These are phyloP conservation scores for Corylus heterophylla DNA, from an alignment of 306 rosid species.

Conservation along the genomic window DNA sequence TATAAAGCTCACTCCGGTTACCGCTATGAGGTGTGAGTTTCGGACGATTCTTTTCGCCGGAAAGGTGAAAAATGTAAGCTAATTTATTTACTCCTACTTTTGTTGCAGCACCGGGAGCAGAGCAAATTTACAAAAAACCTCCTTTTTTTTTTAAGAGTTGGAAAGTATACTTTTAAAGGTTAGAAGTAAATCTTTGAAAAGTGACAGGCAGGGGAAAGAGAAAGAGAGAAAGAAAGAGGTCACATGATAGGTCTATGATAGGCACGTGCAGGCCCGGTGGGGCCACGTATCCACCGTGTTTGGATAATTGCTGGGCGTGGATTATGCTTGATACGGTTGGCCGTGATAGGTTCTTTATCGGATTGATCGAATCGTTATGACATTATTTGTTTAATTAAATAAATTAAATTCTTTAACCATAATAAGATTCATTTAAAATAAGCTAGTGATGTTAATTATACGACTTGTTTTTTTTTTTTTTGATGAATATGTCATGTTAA, in stretches of 20 bases:
- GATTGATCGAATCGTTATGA: too few species aligned
- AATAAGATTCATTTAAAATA: too few species aligned
- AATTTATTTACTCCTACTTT: not conserved
- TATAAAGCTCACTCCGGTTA: not conserved
- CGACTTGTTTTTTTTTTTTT: too few species aligned
- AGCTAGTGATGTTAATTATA: too few species aligned
- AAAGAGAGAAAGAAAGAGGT: constrained; percentile 31
- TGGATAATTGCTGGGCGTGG: too few species aligned
- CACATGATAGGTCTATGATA: constrained; percentile 48
- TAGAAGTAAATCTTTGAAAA: constrained; percentile 1
- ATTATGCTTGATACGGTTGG: too few species aligned
- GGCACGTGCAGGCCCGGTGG: constrained; percentile 54
- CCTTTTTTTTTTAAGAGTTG: not conserved
- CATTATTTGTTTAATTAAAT: too few species aligned
- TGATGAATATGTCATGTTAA: too few species aligned
- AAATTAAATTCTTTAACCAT: too few species aligned
- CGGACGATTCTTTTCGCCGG: not conserved
- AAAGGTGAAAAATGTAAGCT: not conserved
- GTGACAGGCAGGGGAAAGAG: not conserved
- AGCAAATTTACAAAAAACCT: not conserved
- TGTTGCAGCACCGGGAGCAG: constrained; percentile 1
- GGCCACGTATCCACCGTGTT: constrained; percentile 8
- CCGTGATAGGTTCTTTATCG: too few species aligned
- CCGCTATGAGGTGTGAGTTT: not conserved
- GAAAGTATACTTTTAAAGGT: too few species aligned